Evolutionary conservation across 345 rosid genomes (phyloP).

Genomic region (Alliaria petiolata): DNA sequence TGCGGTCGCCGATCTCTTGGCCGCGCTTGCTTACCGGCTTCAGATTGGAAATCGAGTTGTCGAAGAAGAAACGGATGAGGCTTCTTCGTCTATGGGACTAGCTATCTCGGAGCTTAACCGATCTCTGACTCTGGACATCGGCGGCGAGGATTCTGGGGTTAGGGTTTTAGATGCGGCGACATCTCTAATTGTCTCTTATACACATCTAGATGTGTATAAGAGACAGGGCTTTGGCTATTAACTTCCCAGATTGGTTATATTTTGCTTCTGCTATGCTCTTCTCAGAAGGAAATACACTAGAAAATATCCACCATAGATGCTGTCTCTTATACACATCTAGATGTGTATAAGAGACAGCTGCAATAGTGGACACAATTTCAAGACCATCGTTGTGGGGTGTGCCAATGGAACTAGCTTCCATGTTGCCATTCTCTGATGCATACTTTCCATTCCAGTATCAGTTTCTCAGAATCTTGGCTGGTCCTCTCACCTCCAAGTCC

Average conservation of each 20-base stretch:
- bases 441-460: slow-evolving; percentile 54
- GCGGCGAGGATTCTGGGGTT: slow-evolving; percentile 35
- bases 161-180: slow-evolving; percentile 60
- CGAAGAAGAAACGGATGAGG: slow-evolving; percentile 15
- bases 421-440: slow-evolving; percentile 59
- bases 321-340: no score
- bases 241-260: slow-evolving; percentile 80
- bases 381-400: slow-evolving; percentile 74
- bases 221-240: slow-evolving; percentile 76
- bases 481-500: slow-evolving; percentile 43
- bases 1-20: slow-evolving; percentile 20
- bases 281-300: slow-evolving; percentile 28
- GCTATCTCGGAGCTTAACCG: slow-evolving; percentile 52
- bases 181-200: slow-evolving; percentile 43
- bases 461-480: slow-evolving; percentile 43
- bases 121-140: slow-evolving; percentile 44
- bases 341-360: no score
- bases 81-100: slow-evolving; percentile 33
- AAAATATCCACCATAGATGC: slow-evolving; percentile 10
- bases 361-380: slow-evolving; percentile 48
- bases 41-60: background rate
- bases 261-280: slow-evolving; percentile 64
- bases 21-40: slow-evolving; percentile 5
- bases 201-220: no score
- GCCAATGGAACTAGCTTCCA: slow-evolving; percentile 48